Evolutionary conservation across 371 early-diverging fungal genomes (phyloP).

Genomic region (Mucor mucedo): DNA sequence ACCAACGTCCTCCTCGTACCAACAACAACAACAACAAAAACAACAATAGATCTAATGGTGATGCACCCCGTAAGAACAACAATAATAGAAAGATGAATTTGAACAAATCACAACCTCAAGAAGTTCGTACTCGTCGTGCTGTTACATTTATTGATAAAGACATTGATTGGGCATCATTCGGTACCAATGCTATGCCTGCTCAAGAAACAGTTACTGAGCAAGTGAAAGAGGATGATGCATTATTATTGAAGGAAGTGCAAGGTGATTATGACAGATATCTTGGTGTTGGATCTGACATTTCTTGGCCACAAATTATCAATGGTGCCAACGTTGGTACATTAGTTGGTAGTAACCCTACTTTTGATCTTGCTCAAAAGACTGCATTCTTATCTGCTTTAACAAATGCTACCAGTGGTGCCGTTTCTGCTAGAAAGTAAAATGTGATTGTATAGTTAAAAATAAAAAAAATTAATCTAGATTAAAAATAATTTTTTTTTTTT

Average conservation of each 20-base stretch:
- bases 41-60: slow-evolving; percentile 7
- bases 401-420: slow-evolving; percentile 28
- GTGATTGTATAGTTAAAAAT: neutral
- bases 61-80: slow-evolving; percentile 4
- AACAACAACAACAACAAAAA: slow-evolving; percentile 17
- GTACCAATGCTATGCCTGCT: slow-evolving; percentile 7
- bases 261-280: slow-evolving; percentile 45
- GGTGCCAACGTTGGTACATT: slow-evolving; percentile 28
- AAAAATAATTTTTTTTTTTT: neutral
- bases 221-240: slow-evolving; percentile 22
- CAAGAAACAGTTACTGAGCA: neutral
- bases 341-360: slow-evolving; percentile 47
- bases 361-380: slow-evolving; percentile 43
- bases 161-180: slow-evolving; percentile 47
- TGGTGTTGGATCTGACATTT: slow-evolving; percentile 26
- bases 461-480: neutral
- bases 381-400: slow-evolving; percentile 41
- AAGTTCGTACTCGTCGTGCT: slow-evolving; percentile 37
- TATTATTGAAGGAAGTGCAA: slow-evolving; percentile 28
- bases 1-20: slow-evolving; percentile 9
- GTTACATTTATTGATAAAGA: slow-evolving; percentile 52
- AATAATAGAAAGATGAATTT: slow-evolving; percentile 3
- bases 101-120: slow-evolving; percentile 22
- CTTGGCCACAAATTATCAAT: slow-evolving; percentile 27
- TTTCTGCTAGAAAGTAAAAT: slow-evolving; percentile 26